Conservation (phyloP, 805 yeast species). For the Candida vartiovaarae region DNA sequence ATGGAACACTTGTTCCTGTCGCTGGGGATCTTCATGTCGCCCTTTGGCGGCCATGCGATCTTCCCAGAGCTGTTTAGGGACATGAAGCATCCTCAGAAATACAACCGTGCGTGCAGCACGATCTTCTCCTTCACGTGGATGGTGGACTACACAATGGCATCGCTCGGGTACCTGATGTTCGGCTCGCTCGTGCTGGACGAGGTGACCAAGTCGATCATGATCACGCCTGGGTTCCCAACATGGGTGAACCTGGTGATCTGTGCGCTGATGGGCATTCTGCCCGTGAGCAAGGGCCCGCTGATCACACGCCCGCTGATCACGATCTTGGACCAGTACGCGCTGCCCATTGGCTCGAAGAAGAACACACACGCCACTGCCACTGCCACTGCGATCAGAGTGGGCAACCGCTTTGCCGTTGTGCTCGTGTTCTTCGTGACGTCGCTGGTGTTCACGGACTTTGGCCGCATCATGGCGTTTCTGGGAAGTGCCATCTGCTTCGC, state of each 20-base stretch:
- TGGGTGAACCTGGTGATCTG: conserved; percentile 41
- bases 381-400: conserved; percentile 1
- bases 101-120: conserved; percentile 40
- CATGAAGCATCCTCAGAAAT: conserved; percentile 65
- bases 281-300: conserved; percentile 72
- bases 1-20: conserved; percentile 37
- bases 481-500: conserved; percentile 71
- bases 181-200: conserved; percentile 65
- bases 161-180: conserved; percentile 73
- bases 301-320: conserved; percentile 67
- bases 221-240: conserved; percentile 58
- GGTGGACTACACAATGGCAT: conserved; percentile 56
- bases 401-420: conserved; percentile 15
- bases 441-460: conserved; percentile 61
- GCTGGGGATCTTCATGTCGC: conserved; percentile 63
- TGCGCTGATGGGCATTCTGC: conserved; percentile 56
- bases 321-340: conserved; percentile 40
- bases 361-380: no score
- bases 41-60: conserved; percentile 82
- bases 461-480: conserved; percentile 62
- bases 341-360: no score
- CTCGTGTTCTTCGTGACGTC: conserved; percentile 43
- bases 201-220: conserved; percentile 67
- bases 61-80: conserved; percentile 73
- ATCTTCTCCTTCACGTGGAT: conserved; percentile 53